A percentile compares a stretch with the other conserved stretches of the same genome.
These are phyloP conservation scores for Lactarius sp. DNA, from an alignment of 768 basidiomycete species.

Conservation along the genomic window DNA sequence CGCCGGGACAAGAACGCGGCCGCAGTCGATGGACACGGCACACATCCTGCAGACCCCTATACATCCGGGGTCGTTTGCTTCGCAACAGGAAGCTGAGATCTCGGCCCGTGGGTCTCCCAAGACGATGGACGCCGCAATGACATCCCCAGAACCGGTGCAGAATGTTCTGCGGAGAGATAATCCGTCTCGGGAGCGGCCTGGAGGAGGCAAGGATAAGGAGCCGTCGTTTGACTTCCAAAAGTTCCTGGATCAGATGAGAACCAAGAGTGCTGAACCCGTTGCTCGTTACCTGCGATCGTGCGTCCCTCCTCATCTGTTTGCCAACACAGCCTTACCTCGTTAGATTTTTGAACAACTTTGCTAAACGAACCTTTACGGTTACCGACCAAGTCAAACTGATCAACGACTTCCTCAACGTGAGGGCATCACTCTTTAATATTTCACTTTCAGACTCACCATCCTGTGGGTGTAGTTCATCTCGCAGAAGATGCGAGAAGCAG, in stretches of 20 bases:
- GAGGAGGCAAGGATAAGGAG: conserved; percentile 32
- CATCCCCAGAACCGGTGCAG: conserved; percentile 1
- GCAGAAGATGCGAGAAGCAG: conserved; percentile 76
- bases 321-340: background rate
- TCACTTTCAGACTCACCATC: conserved; percentile 14
- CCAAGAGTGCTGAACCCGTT: conserved; percentile 81
- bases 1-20: conserved; percentile 35
- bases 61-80: conserved; percentile 10
- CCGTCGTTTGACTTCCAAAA: conserved; percentile 86
- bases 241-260: conserved; percentile 94
- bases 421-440: conserved; percentile 27
- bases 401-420: conserved; percentile 84
- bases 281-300: conserved; percentile 95
- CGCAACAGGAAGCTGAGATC: conserved; percentile 14
- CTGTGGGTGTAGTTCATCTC: conserved; percentile 69
- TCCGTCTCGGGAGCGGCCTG: conserved; percentile 27
- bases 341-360: conserved; percentile 91
- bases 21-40: conserved; percentile 51
- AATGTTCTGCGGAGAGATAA: conserved; percentile 27
- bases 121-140: background rate
- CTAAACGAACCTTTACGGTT: conserved; percentile 87
- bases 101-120: conserved; percentile 20
- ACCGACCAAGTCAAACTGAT: conserved; percentile 94
- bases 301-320: conserved; percentile 33
- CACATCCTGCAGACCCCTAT: conserved; percentile 18